Conservation (phyloP, 1,284 basidiomycete genomes). For the Apiotrichum gracile region DNA sequence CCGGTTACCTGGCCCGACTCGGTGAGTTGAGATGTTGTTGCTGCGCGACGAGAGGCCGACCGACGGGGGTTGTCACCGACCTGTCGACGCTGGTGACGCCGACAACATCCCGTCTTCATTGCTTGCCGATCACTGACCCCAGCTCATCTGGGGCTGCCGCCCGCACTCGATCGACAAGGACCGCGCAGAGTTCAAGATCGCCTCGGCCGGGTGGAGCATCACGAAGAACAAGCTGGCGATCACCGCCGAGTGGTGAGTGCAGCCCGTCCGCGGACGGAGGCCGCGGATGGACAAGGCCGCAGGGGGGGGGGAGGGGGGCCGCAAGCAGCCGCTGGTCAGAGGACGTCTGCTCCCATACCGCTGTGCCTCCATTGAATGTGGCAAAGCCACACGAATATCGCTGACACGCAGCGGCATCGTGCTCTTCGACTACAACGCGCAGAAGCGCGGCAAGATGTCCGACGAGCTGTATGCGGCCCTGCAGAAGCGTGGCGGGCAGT, state of each 20-base stretch:
- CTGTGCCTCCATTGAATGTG: too few species aligned
- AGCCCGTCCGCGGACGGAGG: too few species aligned
- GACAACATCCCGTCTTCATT: too few species aligned
- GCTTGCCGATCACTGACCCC: conserved; percentile 6
- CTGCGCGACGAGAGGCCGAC: too few species aligned
- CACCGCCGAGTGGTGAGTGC: conserved; percentile 14
- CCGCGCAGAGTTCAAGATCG: conserved; percentile 32
- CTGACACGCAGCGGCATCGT: conserved; percentile 30
- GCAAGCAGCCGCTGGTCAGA: too few species aligned
- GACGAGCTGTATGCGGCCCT: conserved; percentile 28
- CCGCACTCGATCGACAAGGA: conserved; percentile 33
- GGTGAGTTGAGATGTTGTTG: conserved; percentile 24
- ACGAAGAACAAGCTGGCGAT: conserved; percentile 35
- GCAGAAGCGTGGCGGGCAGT: conserved; percentile 7
- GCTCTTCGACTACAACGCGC: conserved; percentile 42
- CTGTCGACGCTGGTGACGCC: too few species aligned
- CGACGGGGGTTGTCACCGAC: too few species aligned
- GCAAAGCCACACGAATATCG: too few species aligned
- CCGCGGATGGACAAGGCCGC: too few species aligned
- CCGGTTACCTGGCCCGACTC: conserved; percentile 44
- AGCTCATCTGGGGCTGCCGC: conserved; percentile 33
- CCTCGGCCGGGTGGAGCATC: conserved; percentile 33
- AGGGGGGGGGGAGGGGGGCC: too few species aligned
- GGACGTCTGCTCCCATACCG: too few species aligned
- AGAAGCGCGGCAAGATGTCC: conserved; percentile 36